phyloP scores from a whole-genome alignment of 2,329 filamentous ascomycete genomes.

The Botrytis porri region DNA sequence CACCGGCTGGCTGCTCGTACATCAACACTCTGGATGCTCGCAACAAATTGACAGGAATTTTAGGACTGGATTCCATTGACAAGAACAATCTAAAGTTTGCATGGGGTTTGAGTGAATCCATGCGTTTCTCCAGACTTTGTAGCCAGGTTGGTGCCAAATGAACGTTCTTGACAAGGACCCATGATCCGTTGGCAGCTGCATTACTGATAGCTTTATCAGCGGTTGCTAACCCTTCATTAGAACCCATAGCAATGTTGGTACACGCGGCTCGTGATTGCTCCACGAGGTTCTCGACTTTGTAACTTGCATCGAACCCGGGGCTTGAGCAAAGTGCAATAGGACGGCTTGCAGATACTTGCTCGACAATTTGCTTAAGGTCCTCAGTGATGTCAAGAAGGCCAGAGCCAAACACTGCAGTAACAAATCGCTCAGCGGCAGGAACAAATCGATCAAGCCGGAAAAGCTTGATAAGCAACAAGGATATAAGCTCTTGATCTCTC shows the following conservation, averaged over 20 bases:
- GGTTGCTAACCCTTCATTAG: slow-evolving; percentile 85
- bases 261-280: slow-evolving; percentile 78
- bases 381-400: slow-evolving; percentile 80
- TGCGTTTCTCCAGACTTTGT: slow-evolving; percentile 93
- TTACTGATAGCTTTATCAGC: slow-evolving; percentile 95
- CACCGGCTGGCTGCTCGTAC: slow-evolving; percentile 96
- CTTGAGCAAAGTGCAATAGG: slow-evolving; percentile 92
- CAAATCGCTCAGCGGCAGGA: slow-evolving; percentile 87
- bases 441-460: slow-evolving; percentile 96
- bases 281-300: slow-evolving; percentile 96
- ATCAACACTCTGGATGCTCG: slow-evolving; percentile 91
- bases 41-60: slow-evolving; percentile 94
- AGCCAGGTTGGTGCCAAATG: slow-evolving; percentile 95
- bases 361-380: slow-evolving; percentile 80
- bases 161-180: slow-evolving; percentile 99
- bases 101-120: slow-evolving; percentile 93
- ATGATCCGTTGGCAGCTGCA: slow-evolving; percentile 85
- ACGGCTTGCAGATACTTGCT: slow-evolving; percentile 76
- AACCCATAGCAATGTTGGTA: slow-evolving; percentile 98
- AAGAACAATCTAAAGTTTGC: slow-evolving; percentile 91
- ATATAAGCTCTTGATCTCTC: slow-evolving; percentile 73
- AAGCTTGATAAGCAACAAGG: slow-evolving; percentile 87
- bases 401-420: slow-evolving; percentile 77
- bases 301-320: slow-evolving; percentile 95
- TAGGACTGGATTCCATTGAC: slow-evolving; percentile 95